Percentiles rank a stretch among this genome's conserved stretches.
phyloP scores from a whole-genome alignment of 1,284 basidiomycete species.

The Puccinia hordei region DNA sequence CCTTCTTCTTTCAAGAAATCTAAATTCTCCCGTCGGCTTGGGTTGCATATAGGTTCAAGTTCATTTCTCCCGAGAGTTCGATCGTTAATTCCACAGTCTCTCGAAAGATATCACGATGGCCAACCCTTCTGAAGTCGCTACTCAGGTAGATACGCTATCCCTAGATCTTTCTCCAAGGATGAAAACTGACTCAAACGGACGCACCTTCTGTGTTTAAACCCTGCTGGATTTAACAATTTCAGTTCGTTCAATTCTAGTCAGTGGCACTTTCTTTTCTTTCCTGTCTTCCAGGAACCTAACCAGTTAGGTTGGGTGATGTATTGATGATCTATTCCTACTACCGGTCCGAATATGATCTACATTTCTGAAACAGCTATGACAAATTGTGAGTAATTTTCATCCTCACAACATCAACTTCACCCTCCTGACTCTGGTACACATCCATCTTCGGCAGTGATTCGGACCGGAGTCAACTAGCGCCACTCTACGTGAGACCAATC shows the following conservation, averaged over 20 bases:
- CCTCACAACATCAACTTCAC: background rate
- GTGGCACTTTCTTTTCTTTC: background rate
- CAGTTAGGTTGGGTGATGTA: background rate
- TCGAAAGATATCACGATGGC: slow-evolving; percentile 18
- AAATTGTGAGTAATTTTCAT: slow-evolving; percentile 27
- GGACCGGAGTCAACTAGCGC: slow-evolving; percentile 56
- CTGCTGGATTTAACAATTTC: background rate
- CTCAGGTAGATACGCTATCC: slow-evolving; percentile 19
- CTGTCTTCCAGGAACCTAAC: background rate
- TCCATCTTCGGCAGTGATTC: slow-evolving; percentile 55
- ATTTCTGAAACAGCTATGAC: slow-evolving; percentile 16
- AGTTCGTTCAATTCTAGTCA: slow-evolving; percentile 49
- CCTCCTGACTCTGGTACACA: background rate
- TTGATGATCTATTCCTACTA: background rate
- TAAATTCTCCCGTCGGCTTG: too few relatives aligned
- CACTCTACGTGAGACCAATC: slow-evolving; percentile 56
- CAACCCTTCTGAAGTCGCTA: slow-evolving; percentile 39
- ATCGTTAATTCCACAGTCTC: too few relatives aligned
- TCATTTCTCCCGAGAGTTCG: too few relatives aligned
- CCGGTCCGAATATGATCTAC: background rate
- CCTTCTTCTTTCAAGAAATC: too few relatives aligned
- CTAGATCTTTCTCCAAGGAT: background rate
- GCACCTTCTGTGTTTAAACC: background rate
- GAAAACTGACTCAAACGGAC: background rate
- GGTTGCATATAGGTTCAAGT: too few relatives aligned